A percentile compares a stretch with the other conserved stretches of the same genome.
phyloP scores from a whole-genome alignment of 78 protist genomes.

The slime mould (Dictyostelium discoideum) region DNA sequence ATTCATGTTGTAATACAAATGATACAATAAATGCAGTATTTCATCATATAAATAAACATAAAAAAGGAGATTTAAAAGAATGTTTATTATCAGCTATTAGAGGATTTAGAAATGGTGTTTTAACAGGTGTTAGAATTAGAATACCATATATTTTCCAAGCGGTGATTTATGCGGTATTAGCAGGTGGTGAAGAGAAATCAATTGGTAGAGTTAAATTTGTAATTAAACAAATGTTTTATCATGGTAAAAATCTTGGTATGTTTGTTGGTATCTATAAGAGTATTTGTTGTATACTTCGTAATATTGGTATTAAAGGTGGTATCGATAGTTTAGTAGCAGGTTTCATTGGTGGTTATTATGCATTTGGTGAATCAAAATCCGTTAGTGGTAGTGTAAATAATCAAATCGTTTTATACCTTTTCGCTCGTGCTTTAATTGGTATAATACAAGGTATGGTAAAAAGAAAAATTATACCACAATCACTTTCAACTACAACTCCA shows the following conservation, averaged over 20 bases:
- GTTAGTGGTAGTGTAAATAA: slow-evolving; percentile 82
- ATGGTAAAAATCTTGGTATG: slow-evolving; percentile 83
- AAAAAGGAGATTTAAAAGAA: slow-evolving; percentile 17
- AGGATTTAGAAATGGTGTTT: slow-evolving; percentile 83
- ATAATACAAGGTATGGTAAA: slow-evolving; percentile 47
- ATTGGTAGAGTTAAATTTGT: slow-evolving; percentile 51
- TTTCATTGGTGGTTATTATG: slow-evolving; percentile 84
- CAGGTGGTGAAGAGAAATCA: slow-evolving; percentile 45
- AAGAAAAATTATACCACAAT: slow-evolving; percentile 48
- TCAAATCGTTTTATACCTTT: slow-evolving; percentile 78
- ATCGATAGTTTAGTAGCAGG: slow-evolving; percentile 80
- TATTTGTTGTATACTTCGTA: slow-evolving; percentile 73
- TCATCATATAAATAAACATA: slow-evolving; percentile 60
- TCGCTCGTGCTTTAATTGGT: slow-evolving; percentile 76
- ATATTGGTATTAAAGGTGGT: slow-evolving; percentile 75
- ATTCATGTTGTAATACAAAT: neutral
- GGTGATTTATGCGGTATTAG: slow-evolving; percentile 72
- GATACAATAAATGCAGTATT: neutral
- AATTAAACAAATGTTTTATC: slow-evolving; percentile 83
- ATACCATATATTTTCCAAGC: slow-evolving; percentile 85
- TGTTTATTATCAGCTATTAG: slow-evolving; percentile 56
- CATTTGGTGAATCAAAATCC: slow-evolving; percentile 72
- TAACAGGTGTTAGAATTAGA: slow-evolving; percentile 83
- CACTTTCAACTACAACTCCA: slow-evolving; percentile 68
- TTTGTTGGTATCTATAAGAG: slow-evolving; percentile 75